Evolutionary conservation across 495 filamentous ascomycete genomes (phyloP), one percentile per base, ranked within the genome.

Genomic region (Margaritispora aquatica): DNA sequence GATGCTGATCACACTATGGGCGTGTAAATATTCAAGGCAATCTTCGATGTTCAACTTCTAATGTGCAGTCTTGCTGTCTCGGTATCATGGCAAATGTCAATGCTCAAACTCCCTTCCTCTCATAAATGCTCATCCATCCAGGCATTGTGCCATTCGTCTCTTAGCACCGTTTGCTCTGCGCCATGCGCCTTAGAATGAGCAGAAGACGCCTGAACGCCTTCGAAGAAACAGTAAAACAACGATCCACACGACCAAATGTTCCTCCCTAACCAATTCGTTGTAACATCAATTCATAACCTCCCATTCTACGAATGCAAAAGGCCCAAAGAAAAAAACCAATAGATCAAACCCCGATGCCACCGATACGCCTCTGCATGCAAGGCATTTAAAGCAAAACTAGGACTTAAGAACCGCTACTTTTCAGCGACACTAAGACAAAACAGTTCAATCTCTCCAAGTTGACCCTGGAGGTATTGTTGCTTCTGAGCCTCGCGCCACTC

Each of bases 391-490:
- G 29, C 29, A n/a, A 44, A 9, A n/a, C 3, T 3, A 44, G 19
- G 19, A 27, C 38, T 26, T 26, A n/a, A n/a, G 24, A 55, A 49
- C 49, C 54, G 52, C 56, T 65, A 68, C 38, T 57, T 61, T 7
- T 66, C 64, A 8, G 65, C n/a, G n/a, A n/a, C 58, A 46, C 59
- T 59, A 29, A 78, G 71, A 67, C 79, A 82, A 69, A 77, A 92
- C 13, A 96, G 82, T 69, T 92, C 87, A 64, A 96, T 94, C 76
- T 96, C 91, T 52, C 87, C 89, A 47, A 92, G 82, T 59, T 85
- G 79, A 19, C 83, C 88, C 58, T 77, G 73, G 55, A 79, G 77
- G 58, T 84, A 81, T 69, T 80, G 79, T 20, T 83, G 81, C 20
- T 79, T 80, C 62, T 88, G 80, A 60, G 86, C 82, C 61, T 94